These are phyloP conservation scores for Pleurotus salmoneostramineus DNA, from an alignment of 768 basidiomycete species.

Conservation along the genomic window DNA sequence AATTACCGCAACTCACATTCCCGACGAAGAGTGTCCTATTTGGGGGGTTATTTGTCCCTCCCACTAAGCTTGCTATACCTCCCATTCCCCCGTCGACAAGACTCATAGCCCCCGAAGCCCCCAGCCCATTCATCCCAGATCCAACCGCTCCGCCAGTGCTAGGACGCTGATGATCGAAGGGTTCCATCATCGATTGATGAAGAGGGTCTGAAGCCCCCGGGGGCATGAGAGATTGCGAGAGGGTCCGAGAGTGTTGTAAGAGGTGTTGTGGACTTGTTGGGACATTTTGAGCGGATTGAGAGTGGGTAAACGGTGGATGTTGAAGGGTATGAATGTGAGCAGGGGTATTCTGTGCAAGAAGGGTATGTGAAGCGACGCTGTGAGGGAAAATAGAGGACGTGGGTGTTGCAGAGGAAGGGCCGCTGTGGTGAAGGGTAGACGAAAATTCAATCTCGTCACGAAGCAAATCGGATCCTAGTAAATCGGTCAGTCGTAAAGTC, in stretches of 20 bases:
- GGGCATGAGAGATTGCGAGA: not conserved
- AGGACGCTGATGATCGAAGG: not conserved
- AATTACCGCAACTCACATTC: constrained; percentile 57
- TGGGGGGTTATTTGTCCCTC: not conserved
- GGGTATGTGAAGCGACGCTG: too few species aligned
- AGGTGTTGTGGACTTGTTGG: not conserved
- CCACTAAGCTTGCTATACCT: not conserved
- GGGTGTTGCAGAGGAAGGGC: not conserved
- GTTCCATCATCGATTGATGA: not conserved
- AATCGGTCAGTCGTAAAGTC: too few species aligned
- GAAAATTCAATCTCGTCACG: not conserved
- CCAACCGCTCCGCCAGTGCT: not conserved
- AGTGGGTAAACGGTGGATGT: not conserved
- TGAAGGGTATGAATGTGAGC: not conserved
- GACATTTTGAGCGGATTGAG: not conserved
- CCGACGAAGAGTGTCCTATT: constrained; percentile 65
- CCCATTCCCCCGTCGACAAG: not conserved
- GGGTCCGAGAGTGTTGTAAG: not conserved
- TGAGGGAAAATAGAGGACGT: not conserved
- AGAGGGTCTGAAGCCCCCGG: not conserved
- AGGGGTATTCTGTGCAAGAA: too few species aligned
- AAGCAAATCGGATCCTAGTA: not conserved
- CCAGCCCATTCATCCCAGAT: not conserved
- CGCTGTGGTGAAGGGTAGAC: not conserved
- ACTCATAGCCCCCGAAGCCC: not conserved